These are phyloP conservation scores for Alternaria ethzedia DNA, from an alignment of 2,329 filamentous ascomycete species.

Conservation along the genomic window DNA sequence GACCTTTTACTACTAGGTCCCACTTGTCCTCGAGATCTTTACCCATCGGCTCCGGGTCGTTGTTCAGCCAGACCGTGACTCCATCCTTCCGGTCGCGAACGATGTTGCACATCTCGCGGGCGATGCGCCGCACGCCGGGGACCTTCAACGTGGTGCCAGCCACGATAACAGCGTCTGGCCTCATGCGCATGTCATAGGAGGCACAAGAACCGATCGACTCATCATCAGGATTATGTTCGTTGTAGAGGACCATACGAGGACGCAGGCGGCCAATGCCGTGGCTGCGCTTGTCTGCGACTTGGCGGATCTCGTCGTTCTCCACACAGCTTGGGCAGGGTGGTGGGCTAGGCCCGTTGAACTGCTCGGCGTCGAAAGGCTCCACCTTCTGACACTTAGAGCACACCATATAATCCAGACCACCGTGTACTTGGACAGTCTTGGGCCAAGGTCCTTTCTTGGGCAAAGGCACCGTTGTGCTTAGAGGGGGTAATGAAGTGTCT, in stretches of 20 bases:
- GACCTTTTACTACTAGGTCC: conserved; percentile 87
- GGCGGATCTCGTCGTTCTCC: conserved; percentile 76
- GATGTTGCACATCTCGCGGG: conserved; percentile 86
- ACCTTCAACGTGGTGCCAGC: conserved; percentile 96
- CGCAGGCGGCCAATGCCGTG: conserved; percentile 90
- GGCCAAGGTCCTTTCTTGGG: conserved; percentile 90
- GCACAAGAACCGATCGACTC: conserved; percentile 95
- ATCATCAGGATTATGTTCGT: conserved; percentile 94
- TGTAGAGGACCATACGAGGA: conserved; percentile 95
- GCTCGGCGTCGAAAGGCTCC: conserved; percentile 73
- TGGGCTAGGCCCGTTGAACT: conserved; percentile 84
- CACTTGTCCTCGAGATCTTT: conserved; percentile 90
- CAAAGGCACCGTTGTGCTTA: conserved; percentile 81
- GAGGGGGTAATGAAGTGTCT: conserved; percentile 80
- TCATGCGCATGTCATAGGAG: conserved; percentile 79
- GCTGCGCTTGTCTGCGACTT: conserved; percentile 82
- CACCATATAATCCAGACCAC: conserved; percentile 93
- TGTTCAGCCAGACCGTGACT: conserved; percentile 92
- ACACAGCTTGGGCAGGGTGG: conserved; percentile 80
- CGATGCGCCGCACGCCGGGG: conserved; percentile 86
- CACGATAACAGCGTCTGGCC: conserved; percentile 91
- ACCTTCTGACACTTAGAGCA: conserved; percentile 90
- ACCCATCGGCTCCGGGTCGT: conserved; percentile 80
- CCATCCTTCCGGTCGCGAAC: conserved; percentile 84
- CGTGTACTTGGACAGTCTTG: conserved; percentile 89